Conservation (phyloP, 2,329 filamentous ascomycete species). For the Stachybotrys chartarum region DNA sequence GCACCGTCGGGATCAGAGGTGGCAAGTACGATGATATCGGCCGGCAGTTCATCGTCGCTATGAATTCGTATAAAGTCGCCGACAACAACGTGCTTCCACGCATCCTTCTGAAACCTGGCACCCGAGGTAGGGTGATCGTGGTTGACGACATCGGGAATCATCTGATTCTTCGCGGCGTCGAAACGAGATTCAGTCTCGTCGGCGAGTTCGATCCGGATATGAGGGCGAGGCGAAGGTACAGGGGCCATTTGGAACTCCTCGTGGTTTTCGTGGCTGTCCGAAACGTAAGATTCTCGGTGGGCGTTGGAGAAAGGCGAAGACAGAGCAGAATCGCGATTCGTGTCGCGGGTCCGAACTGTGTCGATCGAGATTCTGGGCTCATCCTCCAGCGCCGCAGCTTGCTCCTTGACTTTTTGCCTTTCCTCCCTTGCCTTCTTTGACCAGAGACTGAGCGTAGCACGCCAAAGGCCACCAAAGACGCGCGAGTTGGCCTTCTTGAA, state of each 20-base stretch:
- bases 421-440: slow-evolving; percentile 41
- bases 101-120: slow-evolving; percentile 84
- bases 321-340: slow-evolving; percentile 26
- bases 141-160: slow-evolving; percentile 62
- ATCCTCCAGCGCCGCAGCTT: slow-evolving; percentile 34
- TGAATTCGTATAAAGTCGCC: slow-evolving; percentile 96
- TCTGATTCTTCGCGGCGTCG: slow-evolving; percentile 30
- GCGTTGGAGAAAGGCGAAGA: slow-evolving; percentile 45
- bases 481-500: slow-evolving; percentile 83
- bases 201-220: slow-evolving; percentile 30
- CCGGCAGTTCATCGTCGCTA: slow-evolving; percentile 91
- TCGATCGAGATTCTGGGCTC: slow-evolving; percentile 54
- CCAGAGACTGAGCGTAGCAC: slow-evolving; percentile 38
- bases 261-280: slow-evolving; percentile 27
- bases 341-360: slow-evolving; percentile 24
- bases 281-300: slow-evolving; percentile 44
- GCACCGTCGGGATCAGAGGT: slow-evolving; percentile 91
- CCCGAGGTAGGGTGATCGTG: slow-evolving; percentile 56
- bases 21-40: slow-evolving; percentile 84
- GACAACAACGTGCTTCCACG: slow-evolving; percentile 92
- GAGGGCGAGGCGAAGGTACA: slow-evolving; percentile 66
- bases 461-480: slow-evolving; percentile 47
- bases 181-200: slow-evolving; percentile 25
- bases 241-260: slow-evolving; percentile 94
- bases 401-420: slow-evolving; percentile 39